Evolutionary conservation across 1,284 basidiomycete species (phyloP), one percentile per base, ranked within the genome.

Genomic region (Irpex sp.): DNA sequence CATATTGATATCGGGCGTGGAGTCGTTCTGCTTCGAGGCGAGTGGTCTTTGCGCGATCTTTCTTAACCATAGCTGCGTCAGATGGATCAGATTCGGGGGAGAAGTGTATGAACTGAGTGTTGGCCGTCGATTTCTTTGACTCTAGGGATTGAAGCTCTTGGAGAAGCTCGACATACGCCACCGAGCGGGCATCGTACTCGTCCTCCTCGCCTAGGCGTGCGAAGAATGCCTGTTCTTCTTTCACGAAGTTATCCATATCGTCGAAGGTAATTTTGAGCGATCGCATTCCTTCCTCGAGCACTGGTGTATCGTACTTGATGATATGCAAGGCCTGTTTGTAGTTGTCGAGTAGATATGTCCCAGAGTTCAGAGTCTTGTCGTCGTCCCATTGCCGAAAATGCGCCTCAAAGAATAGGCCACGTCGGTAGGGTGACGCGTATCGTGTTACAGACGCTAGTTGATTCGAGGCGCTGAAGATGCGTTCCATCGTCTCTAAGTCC

Each of bases 401-500:
- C 2, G 59, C 37, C 14, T 69, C 61, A 10, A 74, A 70, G 19
- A 63, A 54, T n/a, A 67, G 62, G 12, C 58, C 64, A 3, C 69
- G 65, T 28, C 71, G 69, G 57, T 67, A 74, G 3, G 55, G 5
- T 0, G 72, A 69, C 0, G 68, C 68, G 59, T 73, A 70, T 14
- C 69, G 64, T 3, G 64, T 69, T 18, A 66, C 51, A 0, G 52
- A 10, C 0, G 72, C 72, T 3, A 73, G 65, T 7, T 6, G 7
- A 14, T 39, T 39, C 14, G 37, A 45, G 54, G 61, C 48, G 19
- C 69, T 69, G 59, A 73, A 75, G 2, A 71, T 48, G 4, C 67
- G 67, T 58, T 75, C 73, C 35, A 68, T 63, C 0, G 61, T 67
- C 58, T 75, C 72, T 28, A 73, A 63, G 52, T 74, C 72, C 55